phyloP scores from a whole-genome alignment of 2,329 filamentous ascomycete genomes.

The Pyrenochaeta sp. region DNA sequence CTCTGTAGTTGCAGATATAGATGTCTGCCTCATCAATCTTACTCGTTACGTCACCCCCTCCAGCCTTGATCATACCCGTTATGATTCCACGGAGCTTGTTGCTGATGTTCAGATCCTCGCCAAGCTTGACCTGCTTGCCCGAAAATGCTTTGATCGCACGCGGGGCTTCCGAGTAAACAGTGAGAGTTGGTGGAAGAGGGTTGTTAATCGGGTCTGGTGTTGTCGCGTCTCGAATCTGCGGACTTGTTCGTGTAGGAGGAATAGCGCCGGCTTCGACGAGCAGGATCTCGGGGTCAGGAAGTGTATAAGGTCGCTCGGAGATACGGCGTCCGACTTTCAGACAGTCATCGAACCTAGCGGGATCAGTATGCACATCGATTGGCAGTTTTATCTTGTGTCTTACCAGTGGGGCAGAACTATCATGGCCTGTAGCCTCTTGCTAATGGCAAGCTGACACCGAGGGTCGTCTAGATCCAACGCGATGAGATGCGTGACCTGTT shows the following conservation, averaged over 20 bases:
- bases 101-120: constrained; percentile 75
- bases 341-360: constrained; percentile 89
- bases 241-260: constrained; percentile 58
- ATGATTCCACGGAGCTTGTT: constrained; percentile 72
- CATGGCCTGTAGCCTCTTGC: constrained; percentile 75
- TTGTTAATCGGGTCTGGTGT: constrained; percentile 41
- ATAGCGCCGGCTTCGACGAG: constrained; percentile 35
- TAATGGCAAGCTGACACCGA: constrained; percentile 70
- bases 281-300: constrained; percentile 87
- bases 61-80: constrained; percentile 72
- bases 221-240: constrained; percentile 44
- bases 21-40: constrained; percentile 77
- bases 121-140: constrained; percentile 79
- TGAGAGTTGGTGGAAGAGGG: constrained; percentile 27
- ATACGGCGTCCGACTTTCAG: constrained; percentile 92
- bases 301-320: constrained; percentile 82
- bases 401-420: constrained; percentile 94
- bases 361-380: constrained; percentile 8
- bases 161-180: constrained; percentile 29
- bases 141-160: constrained; percentile 70
- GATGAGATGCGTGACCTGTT: constrained; percentile 86
- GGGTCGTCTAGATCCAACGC: constrained; percentile 78
- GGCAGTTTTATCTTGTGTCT: constrained; percentile 24
- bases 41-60: constrained; percentile 74
- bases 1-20: constrained; percentile 86